A percentile compares a stretch with the other conserved stretches of the same genome.
Conservation (phyloP, 148 eudicot genomes). For the Suaeda aralocaspica region DNA sequence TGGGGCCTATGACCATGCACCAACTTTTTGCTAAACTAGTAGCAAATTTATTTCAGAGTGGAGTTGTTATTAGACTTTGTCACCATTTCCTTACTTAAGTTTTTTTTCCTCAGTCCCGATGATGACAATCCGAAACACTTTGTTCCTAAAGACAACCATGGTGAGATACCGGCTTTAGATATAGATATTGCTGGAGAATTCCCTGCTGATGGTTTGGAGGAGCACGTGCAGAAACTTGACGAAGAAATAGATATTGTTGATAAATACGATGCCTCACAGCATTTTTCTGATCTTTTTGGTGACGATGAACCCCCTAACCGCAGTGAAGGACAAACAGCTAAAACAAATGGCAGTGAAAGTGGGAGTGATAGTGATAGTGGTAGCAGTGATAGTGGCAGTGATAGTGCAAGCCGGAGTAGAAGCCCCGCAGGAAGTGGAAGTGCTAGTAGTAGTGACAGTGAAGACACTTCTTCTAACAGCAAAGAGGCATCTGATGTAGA, state of each 20-base stretch:
- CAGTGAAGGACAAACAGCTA: constrained; percentile 49
- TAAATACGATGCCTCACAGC: constrained; percentile 42
- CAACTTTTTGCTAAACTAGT: background rate
- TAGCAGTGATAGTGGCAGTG: constrained; percentile 62
- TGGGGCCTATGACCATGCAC: background rate
- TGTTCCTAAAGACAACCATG: constrained; percentile 35
- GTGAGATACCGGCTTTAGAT: constrained; percentile 32
- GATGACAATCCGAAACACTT: constrained; percentile 39
- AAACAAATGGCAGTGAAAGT: constrained; percentile 64
- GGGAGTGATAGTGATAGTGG: constrained; percentile 71
- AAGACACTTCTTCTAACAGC: constrained; percentile 91
- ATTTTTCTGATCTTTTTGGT: constrained; percentile 49
- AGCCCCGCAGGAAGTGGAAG: constrained; percentile 70
- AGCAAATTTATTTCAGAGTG: background rate
- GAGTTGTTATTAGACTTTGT: background rate
- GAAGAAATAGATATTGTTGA: constrained; percentile 41
- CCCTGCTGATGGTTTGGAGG: constrained; percentile 36
- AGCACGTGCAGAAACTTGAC: constrained; percentile 36
- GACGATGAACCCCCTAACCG: constrained; percentile 59
- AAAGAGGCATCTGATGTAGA: constrained; percentile 93
- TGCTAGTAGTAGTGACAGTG: constrained; percentile 88
- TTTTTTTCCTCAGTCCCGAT: constrained; percentile 51
- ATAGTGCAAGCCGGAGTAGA: constrained; percentile 65
- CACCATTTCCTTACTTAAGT: constrained; percentile 11
- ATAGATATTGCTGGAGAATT: constrained; percentile 29